Evolutionary conservation across 2,329 filamentous ascomycete species (phyloP), one percentile per base, ranked within the genome.

Genomic region (Penicillium sp.): DNA sequence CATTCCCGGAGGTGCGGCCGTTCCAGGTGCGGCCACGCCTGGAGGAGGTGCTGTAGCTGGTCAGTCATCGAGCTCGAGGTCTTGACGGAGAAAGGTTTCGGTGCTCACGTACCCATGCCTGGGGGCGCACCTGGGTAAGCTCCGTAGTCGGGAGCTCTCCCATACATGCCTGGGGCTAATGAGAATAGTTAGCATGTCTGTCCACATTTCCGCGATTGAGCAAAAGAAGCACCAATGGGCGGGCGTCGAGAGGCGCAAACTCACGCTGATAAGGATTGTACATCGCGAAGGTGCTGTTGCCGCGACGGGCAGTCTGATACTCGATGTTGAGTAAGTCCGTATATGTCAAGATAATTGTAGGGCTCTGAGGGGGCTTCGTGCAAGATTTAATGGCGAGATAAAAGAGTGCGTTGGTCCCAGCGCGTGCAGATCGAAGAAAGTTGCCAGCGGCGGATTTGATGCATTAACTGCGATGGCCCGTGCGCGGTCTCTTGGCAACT

Each of bases 11-110:
- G 86, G 83, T 64, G 84, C 82, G 66, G 80, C 83, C 67, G 90
- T 88, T 66, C 89, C 90, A 62, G 90, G 90, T 67, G 76, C 73
- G 63, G 85, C 80, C 81, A 89, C 87, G 74, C 86, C 87, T 74
- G 87, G 86, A 65, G 87, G 86, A 70, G 85, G 80, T 69, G 81
- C 85, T 88, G 52, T 13, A 54, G 28, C 28, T 37, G 47, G 53
- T 57, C 37, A 64, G 58, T 41, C 38, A 45, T 35, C 41, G 43
- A 32, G 28, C 18, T 24, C 26, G 5, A 12, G 13, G 36, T 28
- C 32, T 42, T 39, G 4, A 35, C 18, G 25, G 24, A 33, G 29
- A 32, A 11, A 32, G 11, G 29, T 12, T 41, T 40, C 29, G 32
- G 9, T 29, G 32, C 12, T 9, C 46, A 67, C 80, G 70, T 78